Evolutionary conservation across 2,329 filamentous ascomycete genomes (phyloP), one percentile per base, ranked within the genome.

Genomic region (Sporothrix variecibatus): DNA sequence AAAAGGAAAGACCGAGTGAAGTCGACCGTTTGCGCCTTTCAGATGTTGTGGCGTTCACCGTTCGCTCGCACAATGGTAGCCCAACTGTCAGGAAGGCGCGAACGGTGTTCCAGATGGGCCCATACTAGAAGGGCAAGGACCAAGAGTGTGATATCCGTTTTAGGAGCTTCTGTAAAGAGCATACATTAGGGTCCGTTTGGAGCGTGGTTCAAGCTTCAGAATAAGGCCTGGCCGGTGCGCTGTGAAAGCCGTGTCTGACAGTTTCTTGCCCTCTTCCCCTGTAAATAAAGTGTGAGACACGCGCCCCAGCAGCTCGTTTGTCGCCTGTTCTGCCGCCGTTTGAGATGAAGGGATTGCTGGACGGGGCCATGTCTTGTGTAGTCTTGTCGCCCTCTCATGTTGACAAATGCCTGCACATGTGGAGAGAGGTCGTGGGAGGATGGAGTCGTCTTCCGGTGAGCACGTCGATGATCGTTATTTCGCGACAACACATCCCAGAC

Each of bases 381-480:
- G n/a, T n/a, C n/a, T 40, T 60, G 51, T 28, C 46, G 46, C n/a
- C 46, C 11, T 20, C 28, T 60, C 56, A 7, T 34, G 60, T 64
- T 64, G 58, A 12, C 34, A 65, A 43, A 43, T 34, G 34, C 34
- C 34, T 26, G 60, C 34, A 3, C 62, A 23, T 20, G 62, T 67
- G 62, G 62, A 46, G 58, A 40, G 31, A 34, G 40, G 46, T n/a
- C 62, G 38, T 67, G n/a, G 38, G 62, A 46, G 12, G 38, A 67
- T 67, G 38, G 62, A 26, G 62, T 46, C 38, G 62, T 67, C 34
- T 43, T 46, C 38, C 11, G n/a, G 62, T 43, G 62, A 67, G 60
- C n/a, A 65, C 38, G 23, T 17, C 12, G 62, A 46, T 28, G 62
- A 67, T 67, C 62, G 62, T 67, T 67, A 67, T 67, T 67, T 67